These are phyloP conservation scores for Clavispora santaluciae DNA, from an alignment of 805 yeast species.

Conservation along the genomic window DNA sequence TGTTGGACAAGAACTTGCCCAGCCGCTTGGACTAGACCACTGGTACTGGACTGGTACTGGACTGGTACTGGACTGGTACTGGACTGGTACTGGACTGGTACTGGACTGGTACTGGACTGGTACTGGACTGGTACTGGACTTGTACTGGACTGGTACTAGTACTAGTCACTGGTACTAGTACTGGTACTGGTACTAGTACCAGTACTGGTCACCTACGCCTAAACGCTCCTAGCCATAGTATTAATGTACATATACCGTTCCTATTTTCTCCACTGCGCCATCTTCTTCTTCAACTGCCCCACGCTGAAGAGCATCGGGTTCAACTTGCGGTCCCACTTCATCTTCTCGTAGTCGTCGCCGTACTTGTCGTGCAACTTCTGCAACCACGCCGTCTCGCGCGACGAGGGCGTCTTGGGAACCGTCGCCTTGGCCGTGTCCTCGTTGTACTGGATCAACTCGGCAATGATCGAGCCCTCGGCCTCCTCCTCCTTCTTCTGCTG, in stretches of 20 bases:
- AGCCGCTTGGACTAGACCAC: conserved; percentile 3
- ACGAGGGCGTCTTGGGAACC: conserved; percentile 55
- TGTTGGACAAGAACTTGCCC: conserved; percentile 28
- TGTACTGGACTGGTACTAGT: no score
- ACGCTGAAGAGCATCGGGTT: conserved; percentile 78
- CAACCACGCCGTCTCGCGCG: conserved; percentile 74
- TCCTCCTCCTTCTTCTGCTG: conserved; percentile 29
- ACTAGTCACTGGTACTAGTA: no score
- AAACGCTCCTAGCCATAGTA: no score
- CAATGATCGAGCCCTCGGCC: conserved; percentile 43
- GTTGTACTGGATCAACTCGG: conserved; percentile 55
- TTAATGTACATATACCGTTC: conserved; percentile 17
- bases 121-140: no score
- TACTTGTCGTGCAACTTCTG: conserved; percentile 60
- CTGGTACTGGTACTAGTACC: no score
- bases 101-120: no score
- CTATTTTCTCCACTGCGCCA: conserved; percentile 53
- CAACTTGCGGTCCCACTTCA: conserved; percentile 88
- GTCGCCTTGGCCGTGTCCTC: conserved; percentile 42
- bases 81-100: no score
- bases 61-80: no score
- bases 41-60: no score
- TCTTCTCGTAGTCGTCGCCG: conserved; percentile 82
- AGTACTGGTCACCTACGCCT: no score
- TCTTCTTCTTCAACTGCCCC: conserved; percentile 75